These are phyloP conservation scores for Cicer arietinum DNA, from an alignment of 306 rosid species.

Conservation along the genomic window DNA sequence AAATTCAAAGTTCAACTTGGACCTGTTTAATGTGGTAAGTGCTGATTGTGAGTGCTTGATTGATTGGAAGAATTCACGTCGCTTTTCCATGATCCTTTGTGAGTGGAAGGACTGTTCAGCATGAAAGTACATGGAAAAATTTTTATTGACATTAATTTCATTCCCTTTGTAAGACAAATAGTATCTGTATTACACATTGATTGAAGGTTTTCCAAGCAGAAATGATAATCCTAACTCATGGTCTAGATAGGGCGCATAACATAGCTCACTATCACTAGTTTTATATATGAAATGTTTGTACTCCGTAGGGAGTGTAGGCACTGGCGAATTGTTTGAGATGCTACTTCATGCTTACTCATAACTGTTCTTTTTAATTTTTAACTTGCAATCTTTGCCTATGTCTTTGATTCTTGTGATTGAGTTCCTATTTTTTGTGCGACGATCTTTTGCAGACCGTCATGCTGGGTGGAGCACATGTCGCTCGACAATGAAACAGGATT, in stretches of 20 bases:
- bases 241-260: background rate
- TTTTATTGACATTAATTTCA: conserved; percentile 27
- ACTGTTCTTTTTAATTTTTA: conserved; percentile 9
- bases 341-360: background rate
- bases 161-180: conserved; percentile 29
- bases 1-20: background rate
- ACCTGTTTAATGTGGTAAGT: conserved; percentile 16
- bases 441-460: conserved; percentile 68
- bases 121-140: conserved; percentile 10
- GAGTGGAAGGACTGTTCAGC: conserved; percentile 35
- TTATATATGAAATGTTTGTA: background rate
- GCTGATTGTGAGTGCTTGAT: conserved; percentile 29
- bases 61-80: conserved; percentile 11
- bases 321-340: conserved; percentile 25
- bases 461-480: conserved; percentile 91
- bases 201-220: conserved; percentile 11
- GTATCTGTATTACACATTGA: conserved; percentile 16
- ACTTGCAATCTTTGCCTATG: conserved; percentile 20
- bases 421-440: conserved; percentile 23
- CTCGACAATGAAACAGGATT: conserved; percentile 85
- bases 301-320: conserved; percentile 1
- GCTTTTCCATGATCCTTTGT: conserved; percentile 26
- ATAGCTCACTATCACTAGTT: background rate
- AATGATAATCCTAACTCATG: background rate
- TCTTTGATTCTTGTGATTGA: conserved; percentile 30